These are phyloP conservation scores for Acacia melanoxylon DNA, from an alignment of 306 rosid species.

Conservation along the genomic window DNA sequence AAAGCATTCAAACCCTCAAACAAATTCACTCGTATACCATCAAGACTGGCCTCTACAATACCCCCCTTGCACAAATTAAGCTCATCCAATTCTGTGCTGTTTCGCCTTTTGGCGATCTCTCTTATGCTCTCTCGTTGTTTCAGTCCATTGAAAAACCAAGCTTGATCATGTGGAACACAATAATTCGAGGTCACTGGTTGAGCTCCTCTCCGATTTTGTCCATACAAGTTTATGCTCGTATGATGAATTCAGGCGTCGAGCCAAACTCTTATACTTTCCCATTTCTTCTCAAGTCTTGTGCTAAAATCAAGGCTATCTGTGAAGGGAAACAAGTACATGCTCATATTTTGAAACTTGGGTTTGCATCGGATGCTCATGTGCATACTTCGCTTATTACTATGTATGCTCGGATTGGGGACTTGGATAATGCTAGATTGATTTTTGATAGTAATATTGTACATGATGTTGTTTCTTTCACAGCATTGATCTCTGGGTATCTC, in stretches of 20 bases:
- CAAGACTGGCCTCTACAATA: conserved; percentile 75
- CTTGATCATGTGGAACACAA: conserved; percentile 63
- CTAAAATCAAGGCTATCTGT: conserved; percentile 41
- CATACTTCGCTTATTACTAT: conserved; percentile 66
- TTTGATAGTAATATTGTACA: conserved; percentile 60
- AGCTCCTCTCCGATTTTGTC: conserved; percentile 43
- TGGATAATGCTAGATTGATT: conserved; percentile 53
- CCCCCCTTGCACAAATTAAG: conserved; percentile 59
- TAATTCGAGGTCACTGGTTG: conserved; percentile 60
- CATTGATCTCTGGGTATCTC: conserved; percentile 63
- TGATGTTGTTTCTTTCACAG: conserved; percentile 76
- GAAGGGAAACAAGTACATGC: conserved; percentile 74
- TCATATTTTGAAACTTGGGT: conserved; percentile 57
- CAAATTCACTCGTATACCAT: conserved; percentile 67
- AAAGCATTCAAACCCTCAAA: conserved; percentile 41
- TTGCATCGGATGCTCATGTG: conserved; percentile 51
- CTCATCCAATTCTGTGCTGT: conserved; percentile 61
- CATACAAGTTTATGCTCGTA: conserved; percentile 35
- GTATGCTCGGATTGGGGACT: conserved; percentile 58
- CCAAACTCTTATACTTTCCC: conserved; percentile 86
- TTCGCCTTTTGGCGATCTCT: conserved; percentile 50
- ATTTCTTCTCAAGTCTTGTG: conserved; percentile 63
- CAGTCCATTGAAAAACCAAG: conserved; percentile 41
- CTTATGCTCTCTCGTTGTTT: conserved; percentile 66
- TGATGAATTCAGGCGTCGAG: conserved; percentile 45